Percentiles rank a stretch among this genome's conserved stretches.
These are phyloP conservation scores for Phaeosphaeria sp. DNA, from an alignment of 2,329 filamentous ascomycete genomes.

Conservation along the genomic window DNA sequence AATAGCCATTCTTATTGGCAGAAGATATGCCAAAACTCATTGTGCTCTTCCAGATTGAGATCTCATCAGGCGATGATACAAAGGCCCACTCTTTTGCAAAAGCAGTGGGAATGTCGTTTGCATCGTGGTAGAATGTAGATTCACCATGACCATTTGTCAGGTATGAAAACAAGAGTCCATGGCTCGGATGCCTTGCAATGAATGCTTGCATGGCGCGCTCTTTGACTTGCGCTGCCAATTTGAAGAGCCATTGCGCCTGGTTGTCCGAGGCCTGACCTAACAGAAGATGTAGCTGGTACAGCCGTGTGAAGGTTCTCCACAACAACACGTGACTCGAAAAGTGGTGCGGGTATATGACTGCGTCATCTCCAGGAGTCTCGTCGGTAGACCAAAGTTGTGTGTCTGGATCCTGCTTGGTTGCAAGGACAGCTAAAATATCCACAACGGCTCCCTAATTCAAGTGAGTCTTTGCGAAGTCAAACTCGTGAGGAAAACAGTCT, in stretches of 20 bases:
- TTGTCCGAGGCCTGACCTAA: not conserved
- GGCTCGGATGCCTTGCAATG: not conserved
- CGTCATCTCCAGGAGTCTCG: conserved; percentile 17
- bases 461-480: conserved; percentile 1
- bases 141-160: conserved; percentile 7
- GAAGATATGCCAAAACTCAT: conserved; percentile 10
- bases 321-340: conserved; percentile 15
- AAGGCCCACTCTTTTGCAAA: conserved; percentile 11
- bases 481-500: conserved; percentile 8
- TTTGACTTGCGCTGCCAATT: conserved; percentile 1
- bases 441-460: not conserved
- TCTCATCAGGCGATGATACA: not conserved
- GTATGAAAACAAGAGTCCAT: conserved; percentile 10
- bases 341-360: conserved; percentile 14
- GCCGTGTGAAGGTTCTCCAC: conserved; percentile 12
- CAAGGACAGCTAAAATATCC: conserved; percentile 4
- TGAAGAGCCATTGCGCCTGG: not conserved
- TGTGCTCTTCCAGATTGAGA: conserved; percentile 9
- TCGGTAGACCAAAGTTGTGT: conserved; percentile 13
- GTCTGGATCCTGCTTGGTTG: conserved; percentile 5
- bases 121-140: conserved; percentile 13
- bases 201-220: conserved; percentile 1
- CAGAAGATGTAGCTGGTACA: conserved; percentile 1
- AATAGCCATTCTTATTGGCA: conserved; percentile 7
- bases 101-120: conserved; percentile 14